Base-by-base conservation (phyloP, 148 eudicot genomes). In the Euryodendron excelsum region DNA sequence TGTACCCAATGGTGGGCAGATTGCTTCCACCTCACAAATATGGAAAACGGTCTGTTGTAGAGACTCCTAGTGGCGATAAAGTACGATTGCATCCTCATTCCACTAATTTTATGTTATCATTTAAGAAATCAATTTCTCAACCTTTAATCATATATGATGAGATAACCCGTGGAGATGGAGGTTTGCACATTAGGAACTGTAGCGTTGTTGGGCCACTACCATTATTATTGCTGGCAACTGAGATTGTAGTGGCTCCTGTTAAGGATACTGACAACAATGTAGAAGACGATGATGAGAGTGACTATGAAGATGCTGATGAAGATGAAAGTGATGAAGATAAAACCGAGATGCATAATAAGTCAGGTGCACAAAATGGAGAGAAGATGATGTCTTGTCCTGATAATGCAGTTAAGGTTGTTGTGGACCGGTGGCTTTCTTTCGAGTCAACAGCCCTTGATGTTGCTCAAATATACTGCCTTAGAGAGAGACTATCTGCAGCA, bases 1-100 rank as follows among this genome's bases (percentile, higher is more conserved):
- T 96, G 39, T 93, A 96, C 86, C 99, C 99, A 5, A 92, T 82
- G 94, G 91, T 93, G 69, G 99, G 98, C 74, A 90, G 85, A 81
- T 69, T 93, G 78, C 79, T 75, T 77, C 85, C 87, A 33, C 85
- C 83, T 44, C 37, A 12, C 25, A 82, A 69, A 68, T 70, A 37
- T 21, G 82, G 79, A 55, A 88, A 78, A 79, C 80, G 86, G 68
- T 25, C 80, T 60, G 28, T 79, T 11, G 84, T 96, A 52, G 95
- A 92, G 85, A 93, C 91, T 70, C 82, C 87, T 28, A 75, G 74
- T 68, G 89, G 94, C 37, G 87, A 88, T 53, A 91, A 86, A 82
- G 98, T 92, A 72, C 55, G 82, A 73, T 79, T 96, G 81, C 91
- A 86, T 76, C 77, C 86, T 73, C 84, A 62, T 5, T 92, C 99